Evolutionary conservation across 2,329 filamentous ascomycete genomes (phyloP).

Genomic region (Nigrograna mackinnonii): DNA sequence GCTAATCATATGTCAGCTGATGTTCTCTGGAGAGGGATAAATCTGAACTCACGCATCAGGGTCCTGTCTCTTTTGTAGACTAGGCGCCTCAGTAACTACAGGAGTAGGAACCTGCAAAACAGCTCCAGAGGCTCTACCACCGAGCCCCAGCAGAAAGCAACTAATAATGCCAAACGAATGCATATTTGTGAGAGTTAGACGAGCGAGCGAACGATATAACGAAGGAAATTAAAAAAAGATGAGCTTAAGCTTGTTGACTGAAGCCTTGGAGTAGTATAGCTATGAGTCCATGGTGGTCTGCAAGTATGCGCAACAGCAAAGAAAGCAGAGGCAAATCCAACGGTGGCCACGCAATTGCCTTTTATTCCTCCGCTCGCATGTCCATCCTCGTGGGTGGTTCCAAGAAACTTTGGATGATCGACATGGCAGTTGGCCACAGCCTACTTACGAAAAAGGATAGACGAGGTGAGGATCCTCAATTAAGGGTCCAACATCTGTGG

Average conservation of each 20-base stretch:
- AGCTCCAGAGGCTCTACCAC: slow-evolving; percentile 2
- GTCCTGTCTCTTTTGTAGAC: slow-evolving; percentile 20
- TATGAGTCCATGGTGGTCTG: not conserved
- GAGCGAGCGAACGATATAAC: not conserved
- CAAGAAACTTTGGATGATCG: not conserved
- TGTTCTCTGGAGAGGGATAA: not conserved
- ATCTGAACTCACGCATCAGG: slow-evolving; percentile 33
- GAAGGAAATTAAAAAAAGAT: slow-evolving; percentile 1
- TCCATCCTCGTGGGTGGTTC: not conserved
- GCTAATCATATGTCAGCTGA: slow-evolving; percentile 14
- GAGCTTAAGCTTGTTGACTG: not conserved
- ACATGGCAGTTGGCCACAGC: not conserved
- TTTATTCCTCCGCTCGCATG: not conserved
- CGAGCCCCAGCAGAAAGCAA: not conserved
- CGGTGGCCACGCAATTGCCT: not conserved
- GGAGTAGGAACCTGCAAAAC: slow-evolving; percentile 17
- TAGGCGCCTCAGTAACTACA: slow-evolving; percentile 32
- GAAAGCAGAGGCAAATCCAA: not conserved
- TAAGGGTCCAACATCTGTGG: not conserved
- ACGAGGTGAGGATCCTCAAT: not conserved
- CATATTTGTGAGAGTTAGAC: too few relatives aligned
- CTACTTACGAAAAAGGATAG: not conserved
- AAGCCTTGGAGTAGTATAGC: not conserved
- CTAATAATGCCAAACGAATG: slow-evolving; percentile 1
- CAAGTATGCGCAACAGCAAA: not conserved